These are phyloP conservation scores for Trichoderma polysporum DNA, from an alignment of 2,329 filamentous ascomycete species.

Conservation along the genomic window DNA sequence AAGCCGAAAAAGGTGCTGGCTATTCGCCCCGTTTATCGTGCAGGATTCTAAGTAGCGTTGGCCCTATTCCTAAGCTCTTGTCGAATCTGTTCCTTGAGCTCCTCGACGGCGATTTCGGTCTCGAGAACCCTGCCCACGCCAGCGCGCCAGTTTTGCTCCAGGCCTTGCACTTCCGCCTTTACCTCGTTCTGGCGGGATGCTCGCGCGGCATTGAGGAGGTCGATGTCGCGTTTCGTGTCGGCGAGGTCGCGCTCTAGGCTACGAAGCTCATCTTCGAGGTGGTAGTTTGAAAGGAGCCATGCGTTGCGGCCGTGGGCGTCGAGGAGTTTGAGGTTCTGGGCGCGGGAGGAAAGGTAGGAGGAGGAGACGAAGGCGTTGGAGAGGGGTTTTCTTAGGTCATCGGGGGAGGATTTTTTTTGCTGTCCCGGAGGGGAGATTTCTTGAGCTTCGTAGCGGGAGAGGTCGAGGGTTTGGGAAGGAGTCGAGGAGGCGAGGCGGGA, in stretches of 20 bases:
- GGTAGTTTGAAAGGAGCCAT: conserved; percentile 84
- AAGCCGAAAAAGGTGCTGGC: background rate
- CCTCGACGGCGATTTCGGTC: conserved; percentile 81
- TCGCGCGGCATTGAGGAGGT: conserved; percentile 69
- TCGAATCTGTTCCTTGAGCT: conserved; percentile 64
- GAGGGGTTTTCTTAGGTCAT: conserved; percentile 57
- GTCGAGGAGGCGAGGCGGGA: conserved; percentile 54
- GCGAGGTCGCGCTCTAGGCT: conserved; percentile 73
- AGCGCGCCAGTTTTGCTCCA: conserved; percentile 77
- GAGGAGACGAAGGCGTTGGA: conserved; percentile 51
- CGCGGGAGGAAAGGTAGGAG: conserved; percentile 53
- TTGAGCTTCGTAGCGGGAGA: conserved; percentile 78
- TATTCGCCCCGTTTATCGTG: background rate
- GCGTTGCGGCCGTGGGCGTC: conserved; percentile 83
- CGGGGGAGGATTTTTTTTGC: background rate
- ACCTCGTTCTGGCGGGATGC: conserved; percentile 69
- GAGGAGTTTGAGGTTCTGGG: conserved; percentile 65
- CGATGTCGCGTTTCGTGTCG: conserved; percentile 64
- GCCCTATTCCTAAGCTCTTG: conserved; percentile 52
- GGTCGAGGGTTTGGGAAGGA: conserved; percentile 59
- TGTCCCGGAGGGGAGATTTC: conserved; percentile 45
- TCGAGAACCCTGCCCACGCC: conserved; percentile 80
- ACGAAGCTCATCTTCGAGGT: conserved; percentile 67
- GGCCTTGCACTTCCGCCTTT: conserved; percentile 66
- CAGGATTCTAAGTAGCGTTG: background rate